Base-by-base conservation (phyloP, 2,329 filamentous ascomycete genomes). In the Emydomyces testavorans region DNA sequence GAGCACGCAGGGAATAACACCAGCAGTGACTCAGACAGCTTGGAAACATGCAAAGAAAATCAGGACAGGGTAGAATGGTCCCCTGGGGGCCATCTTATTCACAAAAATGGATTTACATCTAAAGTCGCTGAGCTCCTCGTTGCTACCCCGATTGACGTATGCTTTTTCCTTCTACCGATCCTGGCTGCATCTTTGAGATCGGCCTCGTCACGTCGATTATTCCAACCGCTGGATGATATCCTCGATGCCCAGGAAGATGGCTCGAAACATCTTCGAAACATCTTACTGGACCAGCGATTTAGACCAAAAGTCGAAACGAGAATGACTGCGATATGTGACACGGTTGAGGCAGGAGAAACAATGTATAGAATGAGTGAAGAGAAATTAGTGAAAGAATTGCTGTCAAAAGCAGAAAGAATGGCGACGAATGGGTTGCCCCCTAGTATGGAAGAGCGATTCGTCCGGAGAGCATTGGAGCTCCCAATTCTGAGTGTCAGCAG, bases 391-490 rank as follows among this genome's bases (percentile, higher is more conserved):
- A 60, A 65, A 1, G 73, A 82, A 48, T 60, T 96, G 0, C 53
- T 89, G 5, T 60, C 65, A 15, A 96, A 95, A 64, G 87, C 88
- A 4, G 72, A 74, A 52, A 72, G 72, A 4, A 83, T 93, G 73
- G 72, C 74, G n/a, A 65, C 69, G 3, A 69, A 67, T 1, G 78
- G 80, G 0, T 67, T 96, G 7, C 88, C 92, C 1, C 67, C 71
- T 5, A 94, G 83, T 56, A 76, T 98, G 73, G 90, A 95, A 61
- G 84, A 92, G 39, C 82, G 78, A 35, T 93, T 94, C 56, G 79
- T 98, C 6, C 77, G 74, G 44, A 82, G 82, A 58, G 76, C 77
- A 1, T 71, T 98, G 4, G 84, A 92, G 56, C 76, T 80, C 3
- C 90, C 92, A 0, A 71, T 94, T 36, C 69, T 85, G 56, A 78